phyloP scores from a whole-genome alignment of 345 rosid genomes.

The Fremontodendron californicum region DNA sequence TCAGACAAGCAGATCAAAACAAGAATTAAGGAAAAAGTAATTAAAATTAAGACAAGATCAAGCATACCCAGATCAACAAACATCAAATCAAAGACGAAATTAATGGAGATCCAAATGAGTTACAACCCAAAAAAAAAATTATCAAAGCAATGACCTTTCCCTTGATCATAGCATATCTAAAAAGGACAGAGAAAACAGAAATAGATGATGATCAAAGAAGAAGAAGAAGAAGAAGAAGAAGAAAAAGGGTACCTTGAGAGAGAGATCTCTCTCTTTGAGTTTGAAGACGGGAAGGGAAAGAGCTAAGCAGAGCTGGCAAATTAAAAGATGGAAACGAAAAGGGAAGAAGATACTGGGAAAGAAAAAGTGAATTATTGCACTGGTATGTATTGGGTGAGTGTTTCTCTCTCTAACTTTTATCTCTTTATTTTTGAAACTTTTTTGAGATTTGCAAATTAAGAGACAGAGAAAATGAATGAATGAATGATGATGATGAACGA shows the following conservation, averaged over 20 bases:
- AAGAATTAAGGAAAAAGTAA: slow-evolving; percentile 18
- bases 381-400: slow-evolving; percentile 10
- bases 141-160: background rate
- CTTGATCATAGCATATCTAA: slow-evolving; percentile 7
- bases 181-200: background rate
- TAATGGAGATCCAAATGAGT: slow-evolving; percentile 26
- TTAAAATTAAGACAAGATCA: slow-evolving; percentile 14
- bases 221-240: no score
- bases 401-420: slow-evolving; percentile 28
- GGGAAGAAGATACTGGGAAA: background rate
- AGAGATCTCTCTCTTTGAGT: slow-evolving; percentile 10
- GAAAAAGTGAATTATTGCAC: slow-evolving; percentile 36
- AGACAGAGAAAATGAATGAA: slow-evolving; percentile 7
- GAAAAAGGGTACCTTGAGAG: slow-evolving; percentile 10
- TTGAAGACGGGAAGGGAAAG: slow-evolving; percentile 6
- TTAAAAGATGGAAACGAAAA: slow-evolving; percentile 11
- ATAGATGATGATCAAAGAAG: slow-evolving; percentile 13
- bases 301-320: slow-evolving; percentile 25
- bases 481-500: slow-evolving; percentile 11
- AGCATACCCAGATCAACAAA: slow-evolving; percentile 28
- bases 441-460: slow-evolving; percentile 23
- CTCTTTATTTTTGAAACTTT: background rate
- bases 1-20: slow-evolving; percentile 28
- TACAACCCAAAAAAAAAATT: background rate
- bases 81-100: background rate